A percentile compares a stretch with the other conserved stretches of the same genome.
phyloP scores from a whole-genome alignment of 2,329 filamentous ascomycete genomes.

The Cladophialophora yegresii region DNA sequence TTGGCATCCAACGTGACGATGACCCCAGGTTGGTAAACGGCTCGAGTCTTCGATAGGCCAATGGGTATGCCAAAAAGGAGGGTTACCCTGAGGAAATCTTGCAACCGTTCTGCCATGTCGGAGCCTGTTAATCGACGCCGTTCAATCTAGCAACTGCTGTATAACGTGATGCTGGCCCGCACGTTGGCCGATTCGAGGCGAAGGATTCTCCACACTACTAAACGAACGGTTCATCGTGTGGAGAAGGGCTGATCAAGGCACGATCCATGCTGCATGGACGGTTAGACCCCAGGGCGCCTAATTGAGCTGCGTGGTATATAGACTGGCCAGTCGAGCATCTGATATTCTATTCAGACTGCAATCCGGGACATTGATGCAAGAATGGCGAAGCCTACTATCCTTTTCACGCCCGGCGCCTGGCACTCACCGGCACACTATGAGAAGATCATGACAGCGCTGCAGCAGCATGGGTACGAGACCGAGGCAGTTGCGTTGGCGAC shows the following conservation, averaged over 20 bases:
- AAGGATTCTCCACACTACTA: neutral
- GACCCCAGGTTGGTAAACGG: neutral
- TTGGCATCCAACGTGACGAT: neutral
- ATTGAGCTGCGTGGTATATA: neutral
- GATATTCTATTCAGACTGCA: neutral
- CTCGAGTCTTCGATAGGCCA: neutral
- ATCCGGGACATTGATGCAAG: neutral
- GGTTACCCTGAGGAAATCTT: neutral
- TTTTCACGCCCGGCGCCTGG: conserved; percentile 45
- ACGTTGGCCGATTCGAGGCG: neutral
- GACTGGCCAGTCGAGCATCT: neutral
- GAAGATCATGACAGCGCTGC: conserved; percentile 38
- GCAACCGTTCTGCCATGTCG: neutral
- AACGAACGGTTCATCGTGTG: neutral
- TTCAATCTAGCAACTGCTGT: neutral
- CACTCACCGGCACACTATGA: conserved; percentile 41
- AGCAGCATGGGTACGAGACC: conserved; percentile 36
- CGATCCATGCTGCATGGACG: neutral
- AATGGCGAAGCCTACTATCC: conserved; percentile 40
- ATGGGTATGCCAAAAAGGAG: neutral
- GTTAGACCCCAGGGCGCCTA: neutral
- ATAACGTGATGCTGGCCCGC: neutral
- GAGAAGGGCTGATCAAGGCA: neutral
- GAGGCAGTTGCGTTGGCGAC: conserved; percentile 4
- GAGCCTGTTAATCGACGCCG: neutral